Percentiles rank a stretch among this genome's conserved stretches.
Conservation (phyloP, 192 early-diverging fungal species). For the Dissophora ornata region DNA sequence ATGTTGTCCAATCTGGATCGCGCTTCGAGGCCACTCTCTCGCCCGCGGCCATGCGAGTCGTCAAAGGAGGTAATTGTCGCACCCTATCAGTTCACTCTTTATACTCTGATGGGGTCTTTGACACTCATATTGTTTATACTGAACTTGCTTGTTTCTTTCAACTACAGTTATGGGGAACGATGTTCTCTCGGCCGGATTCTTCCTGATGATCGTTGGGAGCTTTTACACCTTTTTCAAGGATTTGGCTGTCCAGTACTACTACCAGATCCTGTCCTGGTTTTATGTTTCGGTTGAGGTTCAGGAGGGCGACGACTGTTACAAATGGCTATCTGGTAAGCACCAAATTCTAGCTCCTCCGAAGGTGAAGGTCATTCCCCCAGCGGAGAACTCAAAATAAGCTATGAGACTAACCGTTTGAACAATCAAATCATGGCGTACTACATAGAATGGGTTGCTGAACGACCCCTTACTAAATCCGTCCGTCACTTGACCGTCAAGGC, state of each 20-base stretch:
- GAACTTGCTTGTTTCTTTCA: neutral
- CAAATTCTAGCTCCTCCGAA: too few species aligned
- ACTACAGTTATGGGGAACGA: slow-evolving; percentile 44
- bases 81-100: neutral
- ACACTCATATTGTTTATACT: neutral
- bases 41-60: slow-evolving; percentile 43
- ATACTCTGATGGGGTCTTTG: neutral
- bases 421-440: neutral
- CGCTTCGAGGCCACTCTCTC: slow-evolving; percentile 46
- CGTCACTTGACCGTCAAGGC: slow-evolving; percentile 54
- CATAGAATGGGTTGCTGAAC: slow-evolving; percentile 52
- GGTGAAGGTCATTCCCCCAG: too few species aligned
- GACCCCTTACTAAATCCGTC: slow-evolving; percentile 48
- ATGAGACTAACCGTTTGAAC: too few species aligned
- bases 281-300: slow-evolving; percentile 54
- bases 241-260: slow-evolving; percentile 36
- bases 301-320: slow-evolving; percentile 51
- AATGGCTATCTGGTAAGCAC: slow-evolving; percentile 43
- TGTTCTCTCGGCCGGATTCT: slow-evolving; percentile 52
- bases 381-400: too few species aligned
- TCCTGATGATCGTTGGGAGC: slow-evolving; percentile 45
- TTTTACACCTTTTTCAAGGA: slow-evolving; percentile 54
- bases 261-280: slow-evolving; percentile 48
- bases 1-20: slow-evolving; percentile 32
- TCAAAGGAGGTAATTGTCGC: slow-evolving; percentile 31